Evolutionary conservation across 257 asterid genomes (phyloP).

Genomic region (Fraxinus pennsylvanica): DNA sequence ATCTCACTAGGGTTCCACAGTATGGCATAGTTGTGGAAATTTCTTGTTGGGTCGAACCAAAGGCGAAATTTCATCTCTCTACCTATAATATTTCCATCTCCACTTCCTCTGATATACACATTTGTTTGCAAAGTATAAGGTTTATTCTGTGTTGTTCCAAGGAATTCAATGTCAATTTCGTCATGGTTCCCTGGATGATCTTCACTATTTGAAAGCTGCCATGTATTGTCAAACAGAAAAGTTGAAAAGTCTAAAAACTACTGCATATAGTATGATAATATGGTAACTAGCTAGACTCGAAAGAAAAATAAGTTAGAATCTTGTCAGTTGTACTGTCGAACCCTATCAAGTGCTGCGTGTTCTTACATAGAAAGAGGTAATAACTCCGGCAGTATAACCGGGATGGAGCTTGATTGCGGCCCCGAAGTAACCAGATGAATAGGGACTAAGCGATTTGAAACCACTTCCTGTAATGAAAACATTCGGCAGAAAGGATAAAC

Average conservation of each 20-base stretch:
- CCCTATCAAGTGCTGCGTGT: neutral
- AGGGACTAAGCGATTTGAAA: conserved; percentile 60
- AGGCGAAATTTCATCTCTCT: conserved; percentile 79
- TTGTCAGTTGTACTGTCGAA: no score
- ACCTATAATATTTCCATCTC: conserved; percentile 74
- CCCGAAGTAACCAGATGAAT: conserved; percentile 78
- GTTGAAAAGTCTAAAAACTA: neutral
- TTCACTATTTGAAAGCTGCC: conserved; percentile 75
- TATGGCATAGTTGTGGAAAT: conserved; percentile 79
- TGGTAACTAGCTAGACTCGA: neutral
- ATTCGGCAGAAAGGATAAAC: neutral
- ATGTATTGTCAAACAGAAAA: neutral
- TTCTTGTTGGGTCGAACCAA: conserved; percentile 82
- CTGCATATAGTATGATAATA: no score
- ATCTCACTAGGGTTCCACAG: conserved; percentile 76
- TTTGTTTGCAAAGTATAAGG: conserved; percentile 83
- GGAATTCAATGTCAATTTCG: conserved; percentile 81
- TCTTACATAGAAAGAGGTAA: conserved; percentile 70
- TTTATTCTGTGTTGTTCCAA: conserved; percentile 71
- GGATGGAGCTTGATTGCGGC: conserved; percentile 73
- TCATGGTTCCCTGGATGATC: conserved; percentile 78
- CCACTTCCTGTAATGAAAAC: conserved; percentile 67
- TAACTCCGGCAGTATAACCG: conserved; percentile 93
- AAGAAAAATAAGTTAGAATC: neutral
- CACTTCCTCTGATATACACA: conserved; percentile 78